Evolutionary conservation across 2,329 filamentous ascomycete genomes (phyloP).

Genomic region (Stemphylium lycopersici): DNA sequence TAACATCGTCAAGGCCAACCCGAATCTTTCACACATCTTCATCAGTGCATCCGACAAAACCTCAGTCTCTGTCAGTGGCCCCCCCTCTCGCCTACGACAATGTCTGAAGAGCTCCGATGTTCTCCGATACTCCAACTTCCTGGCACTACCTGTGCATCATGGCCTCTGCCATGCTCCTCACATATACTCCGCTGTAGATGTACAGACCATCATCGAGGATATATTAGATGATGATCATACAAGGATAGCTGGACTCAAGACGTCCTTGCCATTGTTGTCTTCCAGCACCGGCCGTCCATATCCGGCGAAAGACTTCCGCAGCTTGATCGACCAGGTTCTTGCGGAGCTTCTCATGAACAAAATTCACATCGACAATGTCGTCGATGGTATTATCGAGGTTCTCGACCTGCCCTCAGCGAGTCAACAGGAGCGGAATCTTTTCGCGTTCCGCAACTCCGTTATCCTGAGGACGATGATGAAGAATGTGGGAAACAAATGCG

Average conservation of each 20-base stretch:
- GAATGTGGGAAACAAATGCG: not conserved
- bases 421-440: not conserved
- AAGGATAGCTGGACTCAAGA: not conserved
- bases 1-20: not conserved
- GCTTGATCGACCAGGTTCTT: not conserved
- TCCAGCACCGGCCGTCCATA: not conserved
- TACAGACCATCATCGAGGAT: not conserved
- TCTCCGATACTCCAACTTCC: not conserved
- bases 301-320: not conserved
- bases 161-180: not conserved
- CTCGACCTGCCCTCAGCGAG: not conserved
- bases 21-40: not conserved
- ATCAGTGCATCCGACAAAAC: not conserved
- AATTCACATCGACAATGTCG: not conserved
- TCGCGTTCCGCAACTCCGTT: not conserved
- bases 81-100: not conserved
- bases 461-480: not conserved
- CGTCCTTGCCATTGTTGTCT: not conserved
- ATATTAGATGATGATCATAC: not conserved
- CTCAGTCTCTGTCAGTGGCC: not conserved
- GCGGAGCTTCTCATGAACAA: not conserved
- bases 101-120: not conserved
- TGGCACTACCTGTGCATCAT: not conserved
- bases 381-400: not conserved
- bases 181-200: not conserved